These are phyloP conservation scores for Talaromyces albobiverticillius DNA, from an alignment of 2,329 filamentous ascomycete species.

Conservation along the genomic window DNA sequence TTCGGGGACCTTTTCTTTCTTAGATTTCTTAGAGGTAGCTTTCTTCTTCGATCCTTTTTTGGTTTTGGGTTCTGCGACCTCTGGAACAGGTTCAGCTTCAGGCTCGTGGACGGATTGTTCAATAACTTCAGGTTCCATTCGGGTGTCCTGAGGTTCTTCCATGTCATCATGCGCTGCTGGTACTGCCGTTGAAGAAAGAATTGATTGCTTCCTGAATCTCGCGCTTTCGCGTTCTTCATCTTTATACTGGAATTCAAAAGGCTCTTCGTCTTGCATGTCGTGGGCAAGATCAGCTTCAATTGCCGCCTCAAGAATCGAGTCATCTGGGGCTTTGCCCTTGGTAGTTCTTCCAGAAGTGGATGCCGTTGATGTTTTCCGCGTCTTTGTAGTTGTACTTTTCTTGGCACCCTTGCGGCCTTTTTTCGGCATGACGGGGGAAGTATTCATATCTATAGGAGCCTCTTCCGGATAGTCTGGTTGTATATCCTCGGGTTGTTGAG, in stretches of 20 bases:
- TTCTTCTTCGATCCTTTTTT: conserved; percentile 17
- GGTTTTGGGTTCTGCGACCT: conserved; percentile 6
- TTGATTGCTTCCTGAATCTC: conserved; percentile 11
- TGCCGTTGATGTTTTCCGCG: conserved; percentile 50
- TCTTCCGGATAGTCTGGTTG: conserved; percentile 33
- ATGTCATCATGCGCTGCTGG: background rate
- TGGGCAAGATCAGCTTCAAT: conserved; percentile 64
- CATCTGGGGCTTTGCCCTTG: conserved; percentile 51
- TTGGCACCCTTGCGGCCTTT: conserved; percentile 43
- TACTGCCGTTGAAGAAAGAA: conserved; percentile 3
- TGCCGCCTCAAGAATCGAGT: conserved; percentile 65
- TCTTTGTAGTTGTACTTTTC: conserved; percentile 39
- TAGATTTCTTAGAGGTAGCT: conserved; percentile 15
- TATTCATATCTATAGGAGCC: conserved; percentile 17
- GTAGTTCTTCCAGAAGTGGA: conserved; percentile 49
- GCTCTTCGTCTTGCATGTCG: conserved; percentile 52
- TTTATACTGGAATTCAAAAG: conserved; percentile 16
- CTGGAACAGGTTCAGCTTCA: background rate
- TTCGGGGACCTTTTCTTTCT: conserved; percentile 8
- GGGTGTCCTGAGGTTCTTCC: background rate
- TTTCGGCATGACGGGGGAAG: conserved; percentile 36
- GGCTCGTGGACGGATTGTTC: background rate
- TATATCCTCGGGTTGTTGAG: conserved; percentile 34
- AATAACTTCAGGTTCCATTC: background rate
- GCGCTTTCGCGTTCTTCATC: conserved; percentile 13